These are phyloP conservation scores for Groenewaldozyma salmanticensis DNA, from an alignment of 805 yeast genomes.

Conservation along the genomic window DNA sequence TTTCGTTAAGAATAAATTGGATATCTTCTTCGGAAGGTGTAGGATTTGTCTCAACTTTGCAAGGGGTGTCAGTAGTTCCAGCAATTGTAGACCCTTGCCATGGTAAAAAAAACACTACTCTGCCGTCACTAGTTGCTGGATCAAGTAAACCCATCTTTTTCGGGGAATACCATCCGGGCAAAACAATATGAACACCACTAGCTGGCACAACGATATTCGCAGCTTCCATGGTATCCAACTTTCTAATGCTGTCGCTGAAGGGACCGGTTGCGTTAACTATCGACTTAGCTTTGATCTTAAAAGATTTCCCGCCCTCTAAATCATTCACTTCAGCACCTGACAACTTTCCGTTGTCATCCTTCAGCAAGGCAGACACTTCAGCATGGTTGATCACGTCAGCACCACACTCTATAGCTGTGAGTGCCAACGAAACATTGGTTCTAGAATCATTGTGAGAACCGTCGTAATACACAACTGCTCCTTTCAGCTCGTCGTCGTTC, in stretches of 20 bases:
- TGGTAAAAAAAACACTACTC: constrained; percentile 94
- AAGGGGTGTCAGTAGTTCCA: constrained; percentile 91
- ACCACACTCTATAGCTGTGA: constrained; percentile 78
- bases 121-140: constrained; percentile 87
- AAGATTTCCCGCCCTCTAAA: constrained; percentile 39
- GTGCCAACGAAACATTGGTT: constrained; percentile 76
- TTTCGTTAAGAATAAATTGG: constrained; percentile 73
- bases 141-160: constrained; percentile 79
- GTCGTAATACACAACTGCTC: constrained; percentile 89
- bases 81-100: constrained; percentile 97
- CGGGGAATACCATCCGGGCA: constrained; percentile 90
- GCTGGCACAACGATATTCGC: constrained; percentile 81
- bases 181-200: constrained; percentile 84
- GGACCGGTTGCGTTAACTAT: constrained; percentile 95
- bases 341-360: constrained; percentile 52
- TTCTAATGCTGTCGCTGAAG: constrained; percentile 70
- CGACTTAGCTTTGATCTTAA: constrained; percentile 55
- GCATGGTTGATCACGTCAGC: constrained; percentile 84
- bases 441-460: constrained; percentile 91
- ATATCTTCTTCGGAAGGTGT: constrained; percentile 83
- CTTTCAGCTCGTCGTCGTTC: constrained; percentile 68
- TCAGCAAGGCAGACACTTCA: constrained; percentile 67
- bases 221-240: constrained; percentile 55
- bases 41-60: constrained; percentile 40
- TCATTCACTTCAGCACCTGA: constrained; percentile 72